Evolutionary conservation across 148 eudicot species (phyloP), one percentile per base, ranked within the genome.

Genomic region (Rhododendron ovatum): DNA sequence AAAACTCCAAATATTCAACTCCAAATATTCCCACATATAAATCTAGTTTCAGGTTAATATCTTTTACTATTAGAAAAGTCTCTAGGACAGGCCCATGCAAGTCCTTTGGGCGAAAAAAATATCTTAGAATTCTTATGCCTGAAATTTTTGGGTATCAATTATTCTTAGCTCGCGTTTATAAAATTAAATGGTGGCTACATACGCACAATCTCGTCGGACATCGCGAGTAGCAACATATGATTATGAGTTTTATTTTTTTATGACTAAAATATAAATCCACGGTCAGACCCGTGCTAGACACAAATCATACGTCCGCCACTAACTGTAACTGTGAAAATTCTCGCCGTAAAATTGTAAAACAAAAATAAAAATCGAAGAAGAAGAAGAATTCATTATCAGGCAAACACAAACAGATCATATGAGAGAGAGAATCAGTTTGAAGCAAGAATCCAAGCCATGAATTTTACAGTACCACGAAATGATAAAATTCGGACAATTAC

Each of bases 371-470:
- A n/a, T 1, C 5, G 28, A n/a, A 65, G 33, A 71, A 30, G 15
- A 41, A 18, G 59, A 59, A 39, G 28, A 47, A 47, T 30, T 12
- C 28, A 48, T 50, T 15, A 24, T 20, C 43, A 33, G 41, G 33
- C 33, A 26, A 82, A n/a, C 9, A 75, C 53, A 41, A 86, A 80
- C 74, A 53, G 81, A 86, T 73, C 57, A 45, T 41, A 41, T 41
- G 47, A 18, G 1, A 76, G 75, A 33, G 9, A 2, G 81, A 35
- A 69, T 13, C 63, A 73, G 51, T 59, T 61, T 3, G 12, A 69
- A 14, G 35, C 1, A 33, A 51, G 1, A 50, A 83, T 37, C 83
- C 14, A 20, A 48, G 81, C 1, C 5, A 24, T n/a, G 28, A 76
- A 37, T 15, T 45, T 45, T 11, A 78, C 20, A 26, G 35, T 18